phyloP scores from a whole-genome alignment of 768 basidiomycete genomes.

The Mycena belliarum region DNA sequence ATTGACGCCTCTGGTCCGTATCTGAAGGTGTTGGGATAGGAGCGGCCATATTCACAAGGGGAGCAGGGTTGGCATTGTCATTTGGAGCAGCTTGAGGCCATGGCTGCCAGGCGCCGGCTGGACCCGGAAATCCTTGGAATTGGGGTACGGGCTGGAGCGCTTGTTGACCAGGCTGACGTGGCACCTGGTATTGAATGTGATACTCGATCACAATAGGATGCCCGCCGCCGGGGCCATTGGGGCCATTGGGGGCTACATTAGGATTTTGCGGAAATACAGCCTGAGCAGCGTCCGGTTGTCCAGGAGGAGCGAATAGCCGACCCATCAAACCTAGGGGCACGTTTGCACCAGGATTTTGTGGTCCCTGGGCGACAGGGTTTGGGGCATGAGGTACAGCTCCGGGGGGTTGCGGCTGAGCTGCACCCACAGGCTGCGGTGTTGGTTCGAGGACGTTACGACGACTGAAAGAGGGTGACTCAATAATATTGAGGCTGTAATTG shows the following conservation, averaged over 20 bases:
- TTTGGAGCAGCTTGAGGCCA: slow-evolving; percentile 49
- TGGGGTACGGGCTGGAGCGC: slow-evolving; percentile 51
- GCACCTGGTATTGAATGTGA: slow-evolving; percentile 59
- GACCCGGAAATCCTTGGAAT: slow-evolving; percentile 64
- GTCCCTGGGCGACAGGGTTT: slow-evolving; percentile 27
- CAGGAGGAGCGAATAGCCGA: slow-evolving; percentile 57
- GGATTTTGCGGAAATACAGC: slow-evolving; percentile 24
- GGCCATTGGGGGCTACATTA: slow-evolving; percentile 30
- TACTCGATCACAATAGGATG: slow-evolving; percentile 60
- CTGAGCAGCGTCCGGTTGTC: slow-evolving; percentile 40
- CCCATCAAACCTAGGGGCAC: slow-evolving; percentile 56
- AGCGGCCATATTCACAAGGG: slow-evolving; percentile 1
- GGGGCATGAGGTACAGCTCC: slow-evolving; percentile 32
- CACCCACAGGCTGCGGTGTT: slow-evolving; percentile 32
- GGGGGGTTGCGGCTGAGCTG: slow-evolving; percentile 29
- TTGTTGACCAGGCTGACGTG: slow-evolving; percentile 35
- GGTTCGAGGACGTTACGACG: slow-evolving; percentile 77
- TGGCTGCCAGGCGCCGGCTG: slow-evolving; percentile 63
- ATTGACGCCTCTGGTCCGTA: background rate
- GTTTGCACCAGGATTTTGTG: slow-evolving; percentile 40
- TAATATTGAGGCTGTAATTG: slow-evolving; percentile 11
- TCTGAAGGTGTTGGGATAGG: slow-evolving; percentile 9
- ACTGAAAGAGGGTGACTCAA: slow-evolving; percentile 36
- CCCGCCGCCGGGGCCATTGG: slow-evolving; percentile 38
- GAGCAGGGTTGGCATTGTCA: background rate